phyloP scores from a whole-genome alignment of 2,329 filamentous ascomycete genomes.

The Pestalotiopsis fici region DNA sequence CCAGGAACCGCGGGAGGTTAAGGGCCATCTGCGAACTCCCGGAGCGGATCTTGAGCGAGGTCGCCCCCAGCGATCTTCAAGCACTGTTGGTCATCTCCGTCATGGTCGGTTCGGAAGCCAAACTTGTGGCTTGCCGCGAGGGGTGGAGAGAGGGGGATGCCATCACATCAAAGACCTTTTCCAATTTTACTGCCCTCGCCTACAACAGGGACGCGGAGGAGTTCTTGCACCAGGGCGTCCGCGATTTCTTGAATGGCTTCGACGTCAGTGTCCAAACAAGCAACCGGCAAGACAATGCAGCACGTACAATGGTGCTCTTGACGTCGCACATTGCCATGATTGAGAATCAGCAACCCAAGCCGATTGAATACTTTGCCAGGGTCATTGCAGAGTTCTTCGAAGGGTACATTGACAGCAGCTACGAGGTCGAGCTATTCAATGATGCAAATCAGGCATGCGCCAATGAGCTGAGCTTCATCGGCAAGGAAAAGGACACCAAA shows the following conservation, averaged over 20 bases:
- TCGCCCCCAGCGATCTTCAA: background rate
- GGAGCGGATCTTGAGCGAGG: background rate
- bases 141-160: background rate
- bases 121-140: background rate
- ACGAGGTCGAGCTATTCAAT: slow-evolving; percentile 21
- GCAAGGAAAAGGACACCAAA: slow-evolving; percentile 14
- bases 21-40: background rate
- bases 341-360: background rate
- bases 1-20: background rate
- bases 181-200: background rate
- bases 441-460: slow-evolving; percentile 22
- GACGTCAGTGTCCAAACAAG: background rate
- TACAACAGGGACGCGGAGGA: background rate
- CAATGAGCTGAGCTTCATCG: slow-evolving; percentile 20
- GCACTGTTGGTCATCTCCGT: background rate
- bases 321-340: background rate
- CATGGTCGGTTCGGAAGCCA: background rate
- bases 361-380: slow-evolving; percentile 1
- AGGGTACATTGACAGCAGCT: slow-evolving; percentile 21
- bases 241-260: background rate
- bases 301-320: background rate
- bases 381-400: slow-evolving; percentile 20
- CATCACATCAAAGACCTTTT: background rate
- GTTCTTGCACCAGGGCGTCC: background rate
- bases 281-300: background rate